Evolutionary conservation across 2,329 filamentous ascomycete species (phyloP), one percentile per base, ranked within the genome.

Genomic region (Cladosporium velox): DNA sequence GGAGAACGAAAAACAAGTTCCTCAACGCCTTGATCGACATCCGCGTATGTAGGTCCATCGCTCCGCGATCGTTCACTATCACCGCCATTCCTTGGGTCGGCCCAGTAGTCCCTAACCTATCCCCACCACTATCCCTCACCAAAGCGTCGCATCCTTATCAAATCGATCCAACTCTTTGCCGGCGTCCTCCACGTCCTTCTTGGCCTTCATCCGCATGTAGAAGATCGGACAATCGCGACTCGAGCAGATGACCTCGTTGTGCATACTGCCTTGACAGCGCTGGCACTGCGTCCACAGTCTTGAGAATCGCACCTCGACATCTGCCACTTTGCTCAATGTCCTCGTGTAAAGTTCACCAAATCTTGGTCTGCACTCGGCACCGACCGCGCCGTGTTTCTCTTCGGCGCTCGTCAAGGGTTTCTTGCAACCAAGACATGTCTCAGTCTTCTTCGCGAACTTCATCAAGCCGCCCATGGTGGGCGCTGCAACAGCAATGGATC

Each of bases 201-300:
- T 96, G 35, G 94, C 94, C 85, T 99, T 99, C 95, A 99, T 99
- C 4, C 95, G 89, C 95, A 99, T 99, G 79, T 99, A 99, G 79
- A 99, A 99, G 75, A 99, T 99, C 0, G 95, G 95, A 77, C 95
- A 99, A 82, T 99, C 95, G 78, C 93, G 91, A 77, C 90, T 94
- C 69, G 90, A 93, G 82, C 95, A 99, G 72, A 99, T 98, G 64
- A 99, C 96, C 79, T 99, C 95, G 78, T 92, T 95, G 81, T 99
- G 95, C 86, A 99, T 91, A 81, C 93, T 97, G 64, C 93, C 95
- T 81, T 99, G 95, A 78, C 95, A 99, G 51, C 95, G 86, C 82
- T 99, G 95, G 77, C 95, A 99, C 79, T 99, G 95, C 59, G 95
- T 99, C 95, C 95, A 99, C 61, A 99, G 84, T 60, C 95, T 85